phyloP scores from a whole-genome alignment of 2,329 filamentous ascomycete genomes.

The Talaromyces albobiverticillius region DNA sequence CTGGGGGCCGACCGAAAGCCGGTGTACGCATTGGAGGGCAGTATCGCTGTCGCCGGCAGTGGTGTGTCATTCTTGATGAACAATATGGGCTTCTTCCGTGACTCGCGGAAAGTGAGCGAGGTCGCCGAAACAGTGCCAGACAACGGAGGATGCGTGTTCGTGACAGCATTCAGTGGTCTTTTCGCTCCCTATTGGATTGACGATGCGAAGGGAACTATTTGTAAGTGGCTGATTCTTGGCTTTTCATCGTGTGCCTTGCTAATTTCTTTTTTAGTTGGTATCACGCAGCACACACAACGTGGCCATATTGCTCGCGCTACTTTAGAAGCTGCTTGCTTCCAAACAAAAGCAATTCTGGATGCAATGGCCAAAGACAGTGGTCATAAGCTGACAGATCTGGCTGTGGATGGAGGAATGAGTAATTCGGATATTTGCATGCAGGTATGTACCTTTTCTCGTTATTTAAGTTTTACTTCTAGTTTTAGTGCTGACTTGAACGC shows the following conservation, averaged over 20 bases:
- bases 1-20: slow-evolving; percentile 67
- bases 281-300: slow-evolving; percentile 79
- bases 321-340: slow-evolving; percentile 86
- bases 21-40: slow-evolving; percentile 79
- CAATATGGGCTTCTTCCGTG: slow-evolving; percentile 62
- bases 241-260: background rate
- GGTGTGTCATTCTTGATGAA: slow-evolving; percentile 74
- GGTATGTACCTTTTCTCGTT: slow-evolving; percentile 36
- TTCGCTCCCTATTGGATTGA: slow-evolving; percentile 96
- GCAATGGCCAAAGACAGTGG: slow-evolving; percentile 87
- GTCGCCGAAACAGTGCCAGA: slow-evolving; percentile 65
- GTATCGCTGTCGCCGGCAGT: slow-evolving; percentile 76
- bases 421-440: slow-evolving; percentile 89
- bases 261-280: slow-evolving; percentile 56
- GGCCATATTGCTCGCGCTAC: slow-evolving; percentile 87
- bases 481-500: background rate
- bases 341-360: slow-evolving; percentile 86
- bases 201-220: slow-evolving; percentile 83
- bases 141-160: slow-evolving; percentile 80
- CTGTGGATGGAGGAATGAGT: slow-evolving; percentile 86
- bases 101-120: slow-evolving; percentile 62
- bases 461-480: background rate
- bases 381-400: slow-evolving; percentile 69
- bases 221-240: slow-evolving; percentile 44
- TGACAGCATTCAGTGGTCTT: slow-evolving; percentile 86